phyloP scores from a whole-genome alignment of 179 eudicot genomes.

The Actinidia chinensis region DNA sequence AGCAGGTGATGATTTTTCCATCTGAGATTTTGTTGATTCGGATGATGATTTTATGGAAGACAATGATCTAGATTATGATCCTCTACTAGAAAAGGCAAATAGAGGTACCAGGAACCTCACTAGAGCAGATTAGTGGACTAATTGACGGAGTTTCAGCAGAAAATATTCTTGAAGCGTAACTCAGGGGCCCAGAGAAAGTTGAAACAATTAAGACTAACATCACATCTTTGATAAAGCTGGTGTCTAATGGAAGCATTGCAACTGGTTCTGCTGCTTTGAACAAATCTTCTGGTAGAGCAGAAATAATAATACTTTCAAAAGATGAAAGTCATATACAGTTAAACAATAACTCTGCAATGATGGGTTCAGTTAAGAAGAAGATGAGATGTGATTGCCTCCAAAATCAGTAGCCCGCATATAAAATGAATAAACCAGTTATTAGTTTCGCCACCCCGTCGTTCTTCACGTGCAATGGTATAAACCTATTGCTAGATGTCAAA shows the following conservation, averaged over 20 bases:
- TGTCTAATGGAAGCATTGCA: constrained; percentile 14
- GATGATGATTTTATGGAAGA: constrained; percentile 19
- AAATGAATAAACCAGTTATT: constrained; percentile 68
- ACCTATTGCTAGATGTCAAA: background rate
- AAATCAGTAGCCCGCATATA: constrained; percentile 44
- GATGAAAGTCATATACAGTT: constrained; percentile 16
- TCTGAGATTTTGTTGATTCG: background rate
- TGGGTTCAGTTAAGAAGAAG: constrained; percentile 40
- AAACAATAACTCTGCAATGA: constrained; percentile 22
- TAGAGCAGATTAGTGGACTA: constrained; percentile 20
- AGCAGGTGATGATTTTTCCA: constrained; percentile 13
- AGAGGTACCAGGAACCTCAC: background rate
- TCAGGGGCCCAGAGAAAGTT: constrained; percentile 14
- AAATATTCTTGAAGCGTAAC: constrained; percentile 21
- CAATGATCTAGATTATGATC: constrained; percentile 10
- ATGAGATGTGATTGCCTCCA: constrained; percentile 67
- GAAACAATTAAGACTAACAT: constrained; percentile 11
- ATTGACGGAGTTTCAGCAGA: constrained; percentile 19
- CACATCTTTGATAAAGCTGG: background rate
- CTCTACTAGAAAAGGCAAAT: background rate
- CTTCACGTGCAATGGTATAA: constrained; percentile 70
- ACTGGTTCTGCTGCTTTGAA: constrained; percentile 13
- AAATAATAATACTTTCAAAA: constrained; percentile 20
- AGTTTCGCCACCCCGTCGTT: constrained; percentile 52
- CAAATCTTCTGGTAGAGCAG: constrained; percentile 18